Evolutionary conservation across 2,329 filamentous ascomycete genomes (phyloP).

Genomic region (Cercospora zeina): DNA sequence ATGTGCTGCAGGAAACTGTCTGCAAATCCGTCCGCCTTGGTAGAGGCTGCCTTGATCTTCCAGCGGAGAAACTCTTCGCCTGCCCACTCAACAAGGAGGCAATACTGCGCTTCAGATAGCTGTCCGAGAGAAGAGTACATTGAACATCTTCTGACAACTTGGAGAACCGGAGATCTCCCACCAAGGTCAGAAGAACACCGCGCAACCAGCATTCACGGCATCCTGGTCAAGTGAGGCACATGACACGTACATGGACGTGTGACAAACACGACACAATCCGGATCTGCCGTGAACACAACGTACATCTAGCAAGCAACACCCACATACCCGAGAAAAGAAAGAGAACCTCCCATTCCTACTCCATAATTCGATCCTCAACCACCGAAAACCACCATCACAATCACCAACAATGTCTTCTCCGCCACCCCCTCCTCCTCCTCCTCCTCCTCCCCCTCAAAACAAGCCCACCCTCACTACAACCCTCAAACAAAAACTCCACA

Average conservation of each 20-base stretch:
- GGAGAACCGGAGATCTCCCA: too few relatives aligned
- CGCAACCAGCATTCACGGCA: neutral
- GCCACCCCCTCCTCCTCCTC: too few relatives aligned
- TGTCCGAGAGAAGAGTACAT: too few relatives aligned
- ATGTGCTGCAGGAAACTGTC: too few relatives aligned
- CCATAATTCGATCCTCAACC: neutral
- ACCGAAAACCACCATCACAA: neutral
- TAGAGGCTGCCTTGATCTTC: too few relatives aligned
- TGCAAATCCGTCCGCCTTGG: too few relatives aligned
- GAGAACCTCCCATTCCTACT: neutral
- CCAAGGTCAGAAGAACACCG: too few relatives aligned
- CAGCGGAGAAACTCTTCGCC: too few relatives aligned
- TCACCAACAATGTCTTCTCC: neutral
- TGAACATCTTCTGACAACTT: too few relatives aligned
- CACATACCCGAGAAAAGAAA: neutral
- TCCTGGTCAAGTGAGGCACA: neutral
- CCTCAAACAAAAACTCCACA: constrained; percentile 10
- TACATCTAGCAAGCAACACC: neutral
- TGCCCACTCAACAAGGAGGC: too few relatives aligned
- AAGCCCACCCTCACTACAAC: neutral
- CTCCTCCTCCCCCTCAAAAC: too few relatives aligned
- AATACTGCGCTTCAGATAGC: too few relatives aligned
- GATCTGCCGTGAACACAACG: constrained; percentile 1
- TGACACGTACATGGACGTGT: neutral
- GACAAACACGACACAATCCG: constrained; percentile 3